phyloP scores from a whole-genome alignment of 768 basidiomycete genomes.

The Boletus vinaceobasis region DNA sequence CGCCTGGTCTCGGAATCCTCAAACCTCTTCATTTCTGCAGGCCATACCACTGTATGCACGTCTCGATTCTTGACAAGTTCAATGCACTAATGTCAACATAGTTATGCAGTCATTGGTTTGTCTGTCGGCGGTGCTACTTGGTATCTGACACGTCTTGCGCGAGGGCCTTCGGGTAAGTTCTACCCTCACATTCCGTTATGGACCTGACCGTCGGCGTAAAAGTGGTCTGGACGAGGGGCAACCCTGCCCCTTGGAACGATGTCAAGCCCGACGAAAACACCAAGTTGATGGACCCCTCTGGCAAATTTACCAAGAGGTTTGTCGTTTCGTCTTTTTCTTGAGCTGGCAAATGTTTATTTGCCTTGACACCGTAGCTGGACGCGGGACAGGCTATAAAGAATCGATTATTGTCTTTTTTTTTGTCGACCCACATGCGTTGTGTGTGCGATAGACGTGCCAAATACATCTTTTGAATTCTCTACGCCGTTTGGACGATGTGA shows the following conservation, averaged over 20 bases:
- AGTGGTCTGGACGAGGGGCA: slow-evolving; percentile 64
- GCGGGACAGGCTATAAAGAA: slow-evolving; percentile 62
- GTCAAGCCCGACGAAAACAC: slow-evolving; percentile 72
- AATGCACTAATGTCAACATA: slow-evolving; percentile 23
- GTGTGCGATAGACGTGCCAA: slow-evolving; percentile 24
- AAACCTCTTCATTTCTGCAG: slow-evolving; percentile 23
- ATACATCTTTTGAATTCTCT: slow-evolving; percentile 5
- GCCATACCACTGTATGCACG: slow-evolving; percentile 47
- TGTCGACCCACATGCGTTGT: not conserved
- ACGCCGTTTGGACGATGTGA: slow-evolving; percentile 1
- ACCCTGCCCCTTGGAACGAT: slow-evolving; percentile 88
- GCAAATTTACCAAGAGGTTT: slow-evolving; percentile 69
- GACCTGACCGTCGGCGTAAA: slow-evolving; percentile 1
- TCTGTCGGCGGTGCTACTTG: slow-evolving; percentile 56
- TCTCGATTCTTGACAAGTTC: slow-evolving; percentile 4
- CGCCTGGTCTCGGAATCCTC: not conserved
- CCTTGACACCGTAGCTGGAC: slow-evolving; percentile 52
- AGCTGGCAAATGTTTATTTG: not conserved
- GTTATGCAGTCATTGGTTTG: slow-evolving; percentile 48
- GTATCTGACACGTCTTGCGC: slow-evolving; percentile 66
- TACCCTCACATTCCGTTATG: not conserved
- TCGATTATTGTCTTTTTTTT: not conserved
- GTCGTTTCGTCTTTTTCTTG: slow-evolving; percentile 1
- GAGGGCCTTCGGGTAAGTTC: slow-evolving; percentile 48
- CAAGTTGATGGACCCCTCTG: slow-evolving; percentile 66